phyloP scores from a whole-genome alignment of 768 basidiomycete genomes.

The Trametes cingulata region DNA sequence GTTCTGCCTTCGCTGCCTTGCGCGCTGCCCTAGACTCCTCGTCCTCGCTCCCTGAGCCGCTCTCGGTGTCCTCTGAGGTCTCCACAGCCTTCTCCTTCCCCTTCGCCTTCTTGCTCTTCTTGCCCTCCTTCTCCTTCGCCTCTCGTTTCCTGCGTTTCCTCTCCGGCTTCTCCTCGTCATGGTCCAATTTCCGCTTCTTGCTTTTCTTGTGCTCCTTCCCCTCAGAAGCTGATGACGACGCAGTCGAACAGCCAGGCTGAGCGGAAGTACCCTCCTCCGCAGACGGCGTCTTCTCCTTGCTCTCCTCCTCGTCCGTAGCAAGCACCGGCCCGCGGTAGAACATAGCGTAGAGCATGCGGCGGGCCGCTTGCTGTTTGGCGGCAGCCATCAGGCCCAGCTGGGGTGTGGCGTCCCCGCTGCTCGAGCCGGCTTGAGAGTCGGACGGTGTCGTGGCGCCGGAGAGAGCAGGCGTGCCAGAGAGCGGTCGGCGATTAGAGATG shows the following conservation, averaged over 20 bases:
- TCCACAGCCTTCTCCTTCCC: constrained; percentile 10
- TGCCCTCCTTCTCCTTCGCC: constrained; percentile 10
- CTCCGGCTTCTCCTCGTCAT: constrained; percentile 11
- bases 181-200: constrained; percentile 15
- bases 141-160: constrained; percentile 16
- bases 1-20: constrained; percentile 23
- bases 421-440: constrained; percentile 39
- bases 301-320: constrained; percentile 38
- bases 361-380: constrained; percentile 81
- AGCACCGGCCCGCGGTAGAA: constrained; percentile 81
- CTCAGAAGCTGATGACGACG: neutral
- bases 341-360: constrained; percentile 68
- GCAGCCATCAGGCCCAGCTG: constrained; percentile 54
- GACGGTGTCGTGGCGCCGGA: constrained; percentile 39
- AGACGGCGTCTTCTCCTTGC: neutral
- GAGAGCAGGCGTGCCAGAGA: constrained; percentile 48
- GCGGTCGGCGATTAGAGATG: constrained; percentile 68
- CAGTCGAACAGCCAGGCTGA: neutral
- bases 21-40: constrained; percentile 1
- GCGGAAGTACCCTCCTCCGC: neutral
- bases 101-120: constrained; percentile 3
- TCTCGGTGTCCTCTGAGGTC: constrained; percentile 1
- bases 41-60: neutral
- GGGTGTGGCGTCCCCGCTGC: constrained; percentile 29
- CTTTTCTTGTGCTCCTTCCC: neutral